phyloP scores from a whole-genome alignment of 495 filamentous ascomycete genomes.

The Pyrenula aspistea region DNA sequence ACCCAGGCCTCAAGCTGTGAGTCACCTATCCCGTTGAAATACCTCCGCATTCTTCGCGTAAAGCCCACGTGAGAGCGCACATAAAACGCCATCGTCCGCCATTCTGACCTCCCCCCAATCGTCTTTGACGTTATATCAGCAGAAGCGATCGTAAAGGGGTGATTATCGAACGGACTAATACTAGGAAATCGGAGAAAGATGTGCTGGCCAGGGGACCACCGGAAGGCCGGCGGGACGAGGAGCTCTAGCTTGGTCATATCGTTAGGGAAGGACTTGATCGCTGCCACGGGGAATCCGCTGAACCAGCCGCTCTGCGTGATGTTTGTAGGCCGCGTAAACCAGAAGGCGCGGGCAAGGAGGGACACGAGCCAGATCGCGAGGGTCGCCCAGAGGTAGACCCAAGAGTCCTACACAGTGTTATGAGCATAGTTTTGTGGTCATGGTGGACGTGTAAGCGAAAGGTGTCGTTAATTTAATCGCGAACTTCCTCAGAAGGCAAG shows the following conservation, averaged over 20 bases:
- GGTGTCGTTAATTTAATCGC: too few relatives aligned
- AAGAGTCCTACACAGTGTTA: not conserved
- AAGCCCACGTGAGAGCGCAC: conserved; percentile 10
- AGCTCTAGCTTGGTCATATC: conserved; percentile 10
- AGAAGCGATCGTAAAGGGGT: conserved; percentile 17
- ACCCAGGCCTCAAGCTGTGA: conserved; percentile 1
- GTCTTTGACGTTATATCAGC: not conserved
- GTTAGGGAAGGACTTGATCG: not conserved
- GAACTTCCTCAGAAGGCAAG: too few relatives aligned
- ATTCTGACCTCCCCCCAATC: not conserved
- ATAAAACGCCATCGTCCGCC: conserved; percentile 6
- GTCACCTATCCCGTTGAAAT: not conserved
- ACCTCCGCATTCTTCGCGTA: conserved; percentile 4
- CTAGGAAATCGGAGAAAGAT: conserved; percentile 11
- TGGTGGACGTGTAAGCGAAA: too few relatives aligned
- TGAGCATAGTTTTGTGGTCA: not conserved
- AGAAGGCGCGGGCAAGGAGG: conserved; percentile 9
- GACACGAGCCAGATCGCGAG: conserved; percentile 10
- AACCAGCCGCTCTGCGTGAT: conserved; percentile 5
- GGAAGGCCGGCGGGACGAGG: conserved; percentile 1
- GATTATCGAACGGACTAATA: conserved; percentile 9
- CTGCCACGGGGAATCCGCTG: conserved; percentile 1
- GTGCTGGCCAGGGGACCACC: conserved; percentile 12
- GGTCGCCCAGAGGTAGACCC: conserved; percentile 17
- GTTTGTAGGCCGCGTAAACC: conserved; percentile 4